phyloP scores from a whole-genome alignment of 1,284 basidiomycete genomes.

The Rhodotorula sp. region DNA sequence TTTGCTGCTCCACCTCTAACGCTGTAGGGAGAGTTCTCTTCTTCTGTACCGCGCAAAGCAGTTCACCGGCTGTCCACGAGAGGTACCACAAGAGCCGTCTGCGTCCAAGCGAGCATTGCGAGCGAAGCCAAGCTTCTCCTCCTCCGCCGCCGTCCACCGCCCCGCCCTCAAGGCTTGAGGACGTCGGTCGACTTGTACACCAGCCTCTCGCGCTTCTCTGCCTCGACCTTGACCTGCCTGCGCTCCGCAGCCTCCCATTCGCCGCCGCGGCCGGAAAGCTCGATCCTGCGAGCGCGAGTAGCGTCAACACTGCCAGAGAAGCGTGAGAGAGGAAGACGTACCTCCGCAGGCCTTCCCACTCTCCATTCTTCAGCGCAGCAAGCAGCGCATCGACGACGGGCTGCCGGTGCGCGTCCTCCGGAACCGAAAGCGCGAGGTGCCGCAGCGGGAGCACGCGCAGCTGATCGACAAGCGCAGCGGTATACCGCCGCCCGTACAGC shows the following conservation, averaged over 20 bases:
- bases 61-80: too few species aligned
- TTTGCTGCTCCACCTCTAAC: too few species aligned
- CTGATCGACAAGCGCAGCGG: not conserved
- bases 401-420: constrained; percentile 3
- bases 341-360: not conserved
- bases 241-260: constrained; percentile 25
- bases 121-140: not conserved
- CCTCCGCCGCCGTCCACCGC: not conserved
- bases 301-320: not conserved
- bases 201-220: not conserved
- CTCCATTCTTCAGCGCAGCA: not conserved
- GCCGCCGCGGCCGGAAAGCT: constrained; percentile 23
- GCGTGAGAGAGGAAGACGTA: not conserved
- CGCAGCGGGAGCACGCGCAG: constrained; percentile 1
- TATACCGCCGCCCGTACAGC: constrained; percentile 19
- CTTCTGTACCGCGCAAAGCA: too few species aligned
- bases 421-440: constrained; percentile 18
- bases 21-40: too few species aligned
- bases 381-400: not conserved
- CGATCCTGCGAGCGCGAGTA: constrained; percentile 6
- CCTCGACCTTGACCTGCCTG: constrained; percentile 25
- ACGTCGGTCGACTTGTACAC: constrained; percentile 13
- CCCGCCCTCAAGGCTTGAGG: too few species aligned
- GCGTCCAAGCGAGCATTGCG: not conserved
- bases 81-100: too few species aligned